phyloP scores from a whole-genome alignment of 768 basidiomycete species.

The Gymnopilus dilepis region DNA sequence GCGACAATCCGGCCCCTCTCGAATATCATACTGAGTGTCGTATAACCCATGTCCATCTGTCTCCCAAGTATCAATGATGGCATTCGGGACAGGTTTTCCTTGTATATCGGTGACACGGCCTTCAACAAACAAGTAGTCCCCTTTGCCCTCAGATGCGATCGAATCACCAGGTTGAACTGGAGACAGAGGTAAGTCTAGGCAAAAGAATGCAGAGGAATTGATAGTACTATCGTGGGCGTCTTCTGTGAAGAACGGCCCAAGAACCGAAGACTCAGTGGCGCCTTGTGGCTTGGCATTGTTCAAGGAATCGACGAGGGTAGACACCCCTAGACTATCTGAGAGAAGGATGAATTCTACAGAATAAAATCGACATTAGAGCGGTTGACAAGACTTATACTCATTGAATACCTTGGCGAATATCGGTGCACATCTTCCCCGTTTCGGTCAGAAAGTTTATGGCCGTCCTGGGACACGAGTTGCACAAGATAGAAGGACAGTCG shows the following conservation, averaged over 20 bases:
- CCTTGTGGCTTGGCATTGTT: conserved; percentile 69
- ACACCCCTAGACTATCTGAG: conserved; percentile 83
- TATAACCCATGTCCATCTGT: conserved; percentile 65
- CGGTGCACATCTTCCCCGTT: conserved; percentile 74
- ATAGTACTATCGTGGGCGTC: conserved; percentile 70
- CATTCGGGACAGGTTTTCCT: conserved; percentile 68
- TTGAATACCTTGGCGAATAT: conserved; percentile 60
- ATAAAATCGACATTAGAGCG: neutral
- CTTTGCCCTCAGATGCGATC: conserved; percentile 89
- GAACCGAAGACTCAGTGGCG: conserved; percentile 76
- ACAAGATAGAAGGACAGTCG: neutral
- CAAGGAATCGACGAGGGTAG: conserved; percentile 73
- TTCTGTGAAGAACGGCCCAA: conserved; percentile 84
- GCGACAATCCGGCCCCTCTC: conserved; percentile 71
- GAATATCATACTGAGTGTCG: conserved; percentile 53
- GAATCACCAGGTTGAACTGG: conserved; percentile 71
- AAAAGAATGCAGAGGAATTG: neutral
- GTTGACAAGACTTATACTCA: neutral
- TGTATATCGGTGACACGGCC: conserved; percentile 68
- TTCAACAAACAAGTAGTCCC: conserved; percentile 82
- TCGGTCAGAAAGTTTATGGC: conserved; percentile 80
- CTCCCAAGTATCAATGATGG: conserved; percentile 85
- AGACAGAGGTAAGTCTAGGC: neutral
- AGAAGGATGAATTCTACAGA: conserved; percentile 77
- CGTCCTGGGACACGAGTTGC: conserved; percentile 36